phyloP scores from a whole-genome alignment of 768 basidiomycete genomes.

The Lactifluus echinatus region DNA sequence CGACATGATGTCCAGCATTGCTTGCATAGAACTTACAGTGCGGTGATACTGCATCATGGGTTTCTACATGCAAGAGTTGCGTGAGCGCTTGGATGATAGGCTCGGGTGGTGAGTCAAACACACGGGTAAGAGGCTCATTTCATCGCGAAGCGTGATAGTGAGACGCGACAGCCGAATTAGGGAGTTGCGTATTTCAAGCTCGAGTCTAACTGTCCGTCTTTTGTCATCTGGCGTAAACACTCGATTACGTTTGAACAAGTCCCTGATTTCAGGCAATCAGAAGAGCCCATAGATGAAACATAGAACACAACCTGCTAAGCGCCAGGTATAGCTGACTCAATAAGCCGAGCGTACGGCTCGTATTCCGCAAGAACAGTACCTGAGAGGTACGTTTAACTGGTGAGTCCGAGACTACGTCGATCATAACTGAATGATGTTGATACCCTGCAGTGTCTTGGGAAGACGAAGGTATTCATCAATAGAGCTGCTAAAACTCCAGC shows the following conservation, averaged over 20 bases:
- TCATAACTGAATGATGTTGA: not conserved
- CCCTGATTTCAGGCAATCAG: not conserved
- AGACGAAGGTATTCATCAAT: slow-evolving; percentile 36
- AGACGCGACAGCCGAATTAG: slow-evolving; percentile 33
- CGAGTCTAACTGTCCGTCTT: slow-evolving; percentile 32
- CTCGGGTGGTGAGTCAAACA: slow-evolving; percentile 13
- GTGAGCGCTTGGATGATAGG: not conserved
- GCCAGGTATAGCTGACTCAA: slow-evolving; percentile 38
- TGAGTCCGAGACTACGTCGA: not conserved
- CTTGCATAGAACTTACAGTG: slow-evolving; percentile 32
- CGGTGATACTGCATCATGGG: slow-evolving; percentile 38
- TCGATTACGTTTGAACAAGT: slow-evolving; percentile 24
- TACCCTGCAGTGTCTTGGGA: slow-evolving; percentile 41
- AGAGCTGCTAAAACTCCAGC: slow-evolving; percentile 39
- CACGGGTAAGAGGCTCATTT: slow-evolving; percentile 41
- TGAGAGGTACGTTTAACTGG: slow-evolving; percentile 14
- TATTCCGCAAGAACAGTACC: slow-evolving; percentile 36
- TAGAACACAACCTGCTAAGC: slow-evolving; percentile 32
- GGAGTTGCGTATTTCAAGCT: slow-evolving; percentile 35
- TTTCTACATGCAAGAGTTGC: slow-evolving; percentile 28
- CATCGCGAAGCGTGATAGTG: slow-evolving; percentile 37
- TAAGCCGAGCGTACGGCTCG: slow-evolving; percentile 31
- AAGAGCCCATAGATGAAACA: not conserved
- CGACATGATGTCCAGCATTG: slow-evolving; percentile 35
- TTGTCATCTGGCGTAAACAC: slow-evolving; percentile 25